Evolutionary conservation across 768 basidiomycete genomes (phyloP).

Genomic region (Lactifluus echinatus): DNA sequence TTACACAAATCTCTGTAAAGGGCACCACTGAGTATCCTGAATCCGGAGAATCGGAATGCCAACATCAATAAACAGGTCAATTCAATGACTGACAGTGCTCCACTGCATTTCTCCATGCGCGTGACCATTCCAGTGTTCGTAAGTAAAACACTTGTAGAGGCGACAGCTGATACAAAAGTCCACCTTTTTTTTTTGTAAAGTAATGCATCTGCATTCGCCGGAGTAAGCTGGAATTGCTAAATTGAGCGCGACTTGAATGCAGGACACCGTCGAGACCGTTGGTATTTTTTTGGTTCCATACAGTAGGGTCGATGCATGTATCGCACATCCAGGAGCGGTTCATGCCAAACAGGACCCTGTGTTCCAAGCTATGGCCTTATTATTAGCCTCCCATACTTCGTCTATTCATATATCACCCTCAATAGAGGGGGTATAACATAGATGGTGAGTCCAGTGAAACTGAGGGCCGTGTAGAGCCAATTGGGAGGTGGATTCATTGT

Average conservation of each 20-base stretch:
- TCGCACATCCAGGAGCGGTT: constrained; percentile 50
- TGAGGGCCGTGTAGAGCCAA: constrained; percentile 26
- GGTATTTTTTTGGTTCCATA: constrained; percentile 51
- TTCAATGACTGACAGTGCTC: no score
- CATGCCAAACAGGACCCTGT: constrained; percentile 71
- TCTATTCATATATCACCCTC: no score
- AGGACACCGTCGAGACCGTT: constrained; percentile 28
- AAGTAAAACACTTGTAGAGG: constrained; percentile 36
- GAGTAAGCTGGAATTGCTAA: constrained; percentile 33
- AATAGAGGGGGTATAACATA: constrained; percentile 43
- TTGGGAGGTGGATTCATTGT: not conserved
- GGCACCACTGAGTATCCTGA: not conserved
- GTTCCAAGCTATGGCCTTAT: constrained; percentile 52
- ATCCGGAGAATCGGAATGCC: constrained; percentile 14
- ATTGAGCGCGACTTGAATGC: constrained; percentile 28
- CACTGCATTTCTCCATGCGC: constrained; percentile 25
- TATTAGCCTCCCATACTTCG: constrained; percentile 36
- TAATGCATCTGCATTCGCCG: no score
- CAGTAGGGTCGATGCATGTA: constrained; percentile 55
- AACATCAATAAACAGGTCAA: constrained; percentile 30
- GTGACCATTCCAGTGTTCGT: constrained; percentile 28
- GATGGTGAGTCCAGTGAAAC: constrained; percentile 40
- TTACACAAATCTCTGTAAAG: not conserved
- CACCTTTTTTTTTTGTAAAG: no score
- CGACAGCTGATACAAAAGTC: constrained; percentile 42